These are phyloP conservation scores for Calonectria henricotiae DNA, from an alignment of 2,329 filamentous ascomycete species.

Conservation along the genomic window DNA sequence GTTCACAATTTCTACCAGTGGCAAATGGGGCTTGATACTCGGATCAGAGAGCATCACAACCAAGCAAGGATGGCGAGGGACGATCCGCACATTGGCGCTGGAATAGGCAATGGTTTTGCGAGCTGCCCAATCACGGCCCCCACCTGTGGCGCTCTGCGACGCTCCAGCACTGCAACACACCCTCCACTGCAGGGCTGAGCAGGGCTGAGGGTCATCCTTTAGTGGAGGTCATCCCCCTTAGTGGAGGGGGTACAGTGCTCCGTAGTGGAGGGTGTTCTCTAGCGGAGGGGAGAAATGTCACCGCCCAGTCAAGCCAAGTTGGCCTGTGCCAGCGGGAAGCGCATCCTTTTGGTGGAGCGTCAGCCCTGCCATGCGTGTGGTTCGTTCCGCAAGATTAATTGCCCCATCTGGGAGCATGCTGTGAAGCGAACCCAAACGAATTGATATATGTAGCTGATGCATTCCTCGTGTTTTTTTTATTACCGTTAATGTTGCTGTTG, in stretches of 20 bases:
- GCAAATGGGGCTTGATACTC: no score
- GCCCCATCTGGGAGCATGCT: not conserved
- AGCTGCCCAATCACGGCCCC: constrained; percentile 3
- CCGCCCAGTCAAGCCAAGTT: no score
- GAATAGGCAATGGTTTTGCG: constrained; percentile 5
- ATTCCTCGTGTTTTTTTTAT: no score
- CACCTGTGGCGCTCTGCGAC: not conserved
- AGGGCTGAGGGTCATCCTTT: constrained; percentile 1
- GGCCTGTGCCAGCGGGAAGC: no score
- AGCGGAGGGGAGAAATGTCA: not conserved
- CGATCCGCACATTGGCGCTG: not conserved
- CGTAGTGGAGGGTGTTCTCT: no score
- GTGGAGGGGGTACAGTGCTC: no score
- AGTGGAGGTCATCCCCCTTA: not conserved
- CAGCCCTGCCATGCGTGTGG: constrained; percentile 2
- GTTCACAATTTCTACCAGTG: no score
- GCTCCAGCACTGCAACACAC: not conserved
- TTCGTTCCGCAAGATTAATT: constrained; percentile 5
- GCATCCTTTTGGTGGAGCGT: not conserved
- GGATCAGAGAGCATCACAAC: not conserved
- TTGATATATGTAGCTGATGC: not conserved
- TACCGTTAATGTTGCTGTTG: no score
- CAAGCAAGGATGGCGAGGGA: not conserved
- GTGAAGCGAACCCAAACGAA: not conserved
- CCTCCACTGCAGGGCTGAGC: constrained; percentile 6